Base-by-base conservation (phyloP, 257 asterid species). In the Ilex asprella region DNA sequence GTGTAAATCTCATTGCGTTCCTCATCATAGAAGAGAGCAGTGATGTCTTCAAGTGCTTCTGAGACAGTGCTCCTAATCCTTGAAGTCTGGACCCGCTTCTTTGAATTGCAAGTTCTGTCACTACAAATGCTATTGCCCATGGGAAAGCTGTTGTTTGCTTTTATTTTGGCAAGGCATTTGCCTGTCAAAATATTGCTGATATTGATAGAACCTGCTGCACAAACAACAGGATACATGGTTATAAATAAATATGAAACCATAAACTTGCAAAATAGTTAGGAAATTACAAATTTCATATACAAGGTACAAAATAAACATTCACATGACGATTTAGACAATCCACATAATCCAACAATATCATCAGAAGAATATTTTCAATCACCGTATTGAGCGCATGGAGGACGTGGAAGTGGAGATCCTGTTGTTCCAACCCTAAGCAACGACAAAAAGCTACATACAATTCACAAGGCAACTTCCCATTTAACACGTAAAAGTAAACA, bases 1-100 rank as follows among this genome's bases (percentile, higher is more conserved):
- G 99, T 93, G 63, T 87, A 93, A 61, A 93, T 89, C 73, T 93
- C 99, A 16, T 93, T 93, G 46, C 97, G 95, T 60, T 93, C 99
- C 78, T 93, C 99, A 32, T 93, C 95, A 10, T 93, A 93, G 78
- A 85, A 93, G 68, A 93, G 94, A 51, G 97, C 95, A 16, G 99
- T 93, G 69, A 89, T 89, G 62, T 89, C 99, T 67, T 93, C 96
- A 69, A 93, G 75, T n/a, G 99, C 99, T 67, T 93, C 96, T 5
- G 87, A 91, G n/a, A 79, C 94, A 0, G 81, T 84, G 83, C 90
- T 85, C 71, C 81, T 74, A 6, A 79, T 74, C 68, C 76, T 73
- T 44, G 89, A 75, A 72, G 82, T 75, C 53, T 72, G 78, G 47
- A 56, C 69, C 27, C 80, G 81, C 77, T 75, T 84, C 70, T 65